Evolutionary conservation across 163 green algal species (phyloP).

Genomic region (Chlorella variabilis): DNA sequence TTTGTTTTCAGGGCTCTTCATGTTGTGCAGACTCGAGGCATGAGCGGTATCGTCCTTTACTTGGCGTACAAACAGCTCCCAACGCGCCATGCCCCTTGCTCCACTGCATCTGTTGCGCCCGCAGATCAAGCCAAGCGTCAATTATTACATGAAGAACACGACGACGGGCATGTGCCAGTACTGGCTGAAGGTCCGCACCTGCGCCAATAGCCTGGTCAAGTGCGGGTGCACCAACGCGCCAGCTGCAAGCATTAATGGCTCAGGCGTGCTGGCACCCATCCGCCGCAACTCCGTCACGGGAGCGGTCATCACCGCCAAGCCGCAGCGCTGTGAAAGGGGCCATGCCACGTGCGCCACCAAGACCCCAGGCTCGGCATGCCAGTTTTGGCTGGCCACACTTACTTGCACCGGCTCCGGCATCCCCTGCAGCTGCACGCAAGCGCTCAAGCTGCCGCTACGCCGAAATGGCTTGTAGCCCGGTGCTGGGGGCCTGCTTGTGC

Average conservation of each 20-base stretch:
- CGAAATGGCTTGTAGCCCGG: neutral
- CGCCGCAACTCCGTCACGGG: neutral
- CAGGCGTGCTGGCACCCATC: neutral
- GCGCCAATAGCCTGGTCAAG: neutral
- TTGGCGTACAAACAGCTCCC: too few species aligned
- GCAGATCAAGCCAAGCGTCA: neutral
- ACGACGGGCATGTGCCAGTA: conserved; percentile 2
- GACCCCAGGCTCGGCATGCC: neutral
- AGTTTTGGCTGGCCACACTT: neutral
- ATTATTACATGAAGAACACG: neutral
- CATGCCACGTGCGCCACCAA: neutral
- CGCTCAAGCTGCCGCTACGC: neutral
- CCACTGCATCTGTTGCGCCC: neutral
- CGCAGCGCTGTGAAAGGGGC: neutral
- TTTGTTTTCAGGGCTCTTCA: too few species aligned
- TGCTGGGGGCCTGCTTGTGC: too few species aligned
- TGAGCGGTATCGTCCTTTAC: too few species aligned
- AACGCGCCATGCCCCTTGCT: too few species aligned
- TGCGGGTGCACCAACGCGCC: neutral
- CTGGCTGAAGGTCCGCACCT: neutral
- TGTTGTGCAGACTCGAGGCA: neutral
- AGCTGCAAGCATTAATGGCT: neutral
- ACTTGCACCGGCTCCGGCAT: neutral
- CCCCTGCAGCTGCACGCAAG: neutral
- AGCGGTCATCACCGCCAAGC: neutral